A percentile compares a stretch with the other conserved stretches of the same genome.
These are phyloP conservation scores for Amyloporia xantha DNA, from an alignment of 768 basidiomycete species.

Conservation along the genomic window DNA sequence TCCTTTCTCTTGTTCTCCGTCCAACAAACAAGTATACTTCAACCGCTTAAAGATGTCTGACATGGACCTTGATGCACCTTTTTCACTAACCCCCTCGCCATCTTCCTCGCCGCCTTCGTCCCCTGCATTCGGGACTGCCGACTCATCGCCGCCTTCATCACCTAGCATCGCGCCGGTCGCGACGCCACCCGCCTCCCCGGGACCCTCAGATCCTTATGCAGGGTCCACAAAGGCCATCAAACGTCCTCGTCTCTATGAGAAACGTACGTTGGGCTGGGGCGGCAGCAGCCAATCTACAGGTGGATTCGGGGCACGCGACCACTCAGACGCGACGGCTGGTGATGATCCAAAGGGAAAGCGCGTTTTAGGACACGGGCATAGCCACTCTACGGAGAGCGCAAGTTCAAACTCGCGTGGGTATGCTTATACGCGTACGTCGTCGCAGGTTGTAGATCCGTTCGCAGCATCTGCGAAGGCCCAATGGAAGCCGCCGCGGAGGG, in stretches of 20 bases:
- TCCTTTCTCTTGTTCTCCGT: neutral
- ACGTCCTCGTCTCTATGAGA: constrained; percentile 40
- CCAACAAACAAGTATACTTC: neutral
- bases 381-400: no score
- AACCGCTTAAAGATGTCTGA: constrained; percentile 2
- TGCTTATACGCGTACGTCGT: neutral
- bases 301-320: neutral
- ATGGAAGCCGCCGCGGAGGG: constrained; percentile 15
- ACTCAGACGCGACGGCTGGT: neutral
- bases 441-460: constrained; percentile 15
- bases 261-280: constrained; percentile 15
- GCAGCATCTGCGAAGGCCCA: constrained; percentile 13
- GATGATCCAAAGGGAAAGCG: neutral
- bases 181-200: constrained; percentile 27
- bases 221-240: constrained; percentile 46
- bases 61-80: neutral
- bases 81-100: constrained; percentile 1
- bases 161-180: constrained; percentile 21
- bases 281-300: constrained; percentile 8
- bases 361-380: neutral
- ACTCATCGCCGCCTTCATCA: constrained; percentile 33
- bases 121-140: constrained; percentile 34
- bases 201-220: constrained; percentile 44
- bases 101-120: constrained; percentile 29
- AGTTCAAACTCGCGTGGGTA: no score